Base-by-base conservation (phyloP, 164 flowering plant species). In the Aristolochia californica region DNA sequence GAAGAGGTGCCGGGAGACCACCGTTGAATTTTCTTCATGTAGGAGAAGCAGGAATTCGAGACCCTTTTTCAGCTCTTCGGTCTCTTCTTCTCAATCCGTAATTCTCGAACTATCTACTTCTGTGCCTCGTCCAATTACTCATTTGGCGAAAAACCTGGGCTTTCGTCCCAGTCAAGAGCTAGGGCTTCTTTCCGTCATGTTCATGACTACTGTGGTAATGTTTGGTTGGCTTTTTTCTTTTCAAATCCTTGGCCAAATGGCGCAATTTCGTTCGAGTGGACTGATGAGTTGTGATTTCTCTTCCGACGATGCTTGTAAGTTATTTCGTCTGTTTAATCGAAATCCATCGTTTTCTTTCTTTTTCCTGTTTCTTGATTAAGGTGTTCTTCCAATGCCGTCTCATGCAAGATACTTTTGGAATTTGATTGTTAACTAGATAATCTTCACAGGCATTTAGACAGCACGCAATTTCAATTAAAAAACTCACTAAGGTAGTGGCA, bases 281-380 rank as follows among this genome's bases (percentile, higher is more conserved):
- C 10, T n/a, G n/a, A n/a, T n/a, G n/a, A 47, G 70, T 56, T 5
- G 15, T 67, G 51, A 57, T 71, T 45, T 71, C 70, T 22, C 65
- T 67, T 60, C 74, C 71, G 24, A 43, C 68, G 1, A 60, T 63
- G 62, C 22, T 52, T 59, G 74, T 67, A 59, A 63, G 74, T 15
- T 34, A 9, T 2, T 34, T 34, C 40, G 0, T 34, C 0, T 34
- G 40, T 34, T 34, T 12, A 40, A 49, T 15, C n/a, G 40, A 0
- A 44, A 13, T 9, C 25, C 12, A 14, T 43, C 10, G 10, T 43
- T 53, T 15, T 53, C n/a, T 48, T 48, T 23, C n/a, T n/a, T n/a
- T n/a, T n/a, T n/a, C n/a, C n/a, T n/a, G n/a, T n/a, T n/a, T n/a
- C n/a, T n/a, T n/a, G n/a, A n/a, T n/a, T n/a, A n/a, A n/a, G n/a